Base-by-base conservation (phyloP, 1,284 basidiomycete species). In the Apiotrichum sp. region DNA sequence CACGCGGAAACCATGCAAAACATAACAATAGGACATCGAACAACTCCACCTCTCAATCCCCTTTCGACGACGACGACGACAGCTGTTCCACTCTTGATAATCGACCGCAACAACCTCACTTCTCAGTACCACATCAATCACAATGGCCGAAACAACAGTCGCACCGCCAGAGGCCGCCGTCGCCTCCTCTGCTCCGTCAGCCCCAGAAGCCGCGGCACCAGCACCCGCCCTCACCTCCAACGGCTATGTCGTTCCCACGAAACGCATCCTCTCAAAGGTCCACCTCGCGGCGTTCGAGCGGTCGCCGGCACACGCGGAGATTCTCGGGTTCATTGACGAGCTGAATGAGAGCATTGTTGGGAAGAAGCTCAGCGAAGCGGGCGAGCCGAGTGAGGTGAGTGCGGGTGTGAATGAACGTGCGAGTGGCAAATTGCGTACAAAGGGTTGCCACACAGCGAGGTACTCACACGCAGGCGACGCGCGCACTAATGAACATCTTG, bases 201-300 rank as follows among this genome's bases (percentile, higher is more conserved):
- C 29, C 29, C 29, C 29, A 3, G 29, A 3, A 29, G 29, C 29
- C 29, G 29, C 29, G 29, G 29, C 29, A 29, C 29, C 29, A 29
- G 29, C 29, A 29, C 3, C 29, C 3, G 29, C 29, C 3, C 29
- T 3, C 29, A 29, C 29, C 29, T 29, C 29, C 29, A 29, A 29
- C 29, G 41, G 29, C 31, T 73, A 65, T 50, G 54, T 62, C 14
- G 55, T 65, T 8, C 80, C 80, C 0, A 70, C 67, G 33, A 98
- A 97, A 78, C 80, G 80, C 22, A 92, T 98, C 64, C 77, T 98
- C 16, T 84, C 86, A 0, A 83, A 81, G 41, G 83, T 81, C 8
- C 92, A 97, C 64, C 82, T 98, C 0, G 79, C 83, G 38, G 84
- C 84, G n/a, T 98, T 97, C 71, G 84, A 92, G 67, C 66, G 79